Base-by-base conservation (phyloP, 768 basidiomycete genomes). In the Hericium erinaceus region DNA sequence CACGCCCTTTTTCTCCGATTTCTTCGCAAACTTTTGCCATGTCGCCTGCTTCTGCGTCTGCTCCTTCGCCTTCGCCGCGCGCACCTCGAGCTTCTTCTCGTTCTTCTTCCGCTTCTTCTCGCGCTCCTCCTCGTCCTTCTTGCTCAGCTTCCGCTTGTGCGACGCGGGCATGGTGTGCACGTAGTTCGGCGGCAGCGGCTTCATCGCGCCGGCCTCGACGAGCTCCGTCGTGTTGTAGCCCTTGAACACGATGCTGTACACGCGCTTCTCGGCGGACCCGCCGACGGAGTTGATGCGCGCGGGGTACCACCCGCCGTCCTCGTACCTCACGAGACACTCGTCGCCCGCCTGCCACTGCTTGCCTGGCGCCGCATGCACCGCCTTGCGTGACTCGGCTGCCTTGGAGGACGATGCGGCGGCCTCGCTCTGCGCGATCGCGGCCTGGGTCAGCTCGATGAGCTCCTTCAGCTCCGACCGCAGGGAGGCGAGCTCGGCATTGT, bases 21-120 rank as follows among this genome's bases (percentile, higher is more conserved):
- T 95, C 76, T 94, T 95, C 20, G 92, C 85, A 75, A 95, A 95
- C 74, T 91, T 91, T 74, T 94, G 91, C 92, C 92, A 95, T 48
- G 84, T 84, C 58, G 81, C 82, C 73, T 94, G 91, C 73, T 92
- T 92, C 61, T 75, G 76, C 37, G 73, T 77, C 73, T 95, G 92
- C 67, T 95, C 92, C 70, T 92, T 91, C 10, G 91, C 88, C 72
- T 95, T 95, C 9, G 83, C 80, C 39, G 90, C 91, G 65, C 80
- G 83, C 16, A 75, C 80, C 75, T 94, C 92, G 44, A 91, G 63
- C 72, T 94, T 94, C 77, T 93, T 93, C 77, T 94, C 92, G 66
- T 92, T 94, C 76, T 92, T 92, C 77, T 93, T 93, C 80, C 91
- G 90, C 81, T 92, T 94, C 70, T 72, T 75, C 63, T 93, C 92